phyloP scores from a whole-genome alignment of 768 basidiomycete genomes.

The Tricholoma sp. region DNA sequence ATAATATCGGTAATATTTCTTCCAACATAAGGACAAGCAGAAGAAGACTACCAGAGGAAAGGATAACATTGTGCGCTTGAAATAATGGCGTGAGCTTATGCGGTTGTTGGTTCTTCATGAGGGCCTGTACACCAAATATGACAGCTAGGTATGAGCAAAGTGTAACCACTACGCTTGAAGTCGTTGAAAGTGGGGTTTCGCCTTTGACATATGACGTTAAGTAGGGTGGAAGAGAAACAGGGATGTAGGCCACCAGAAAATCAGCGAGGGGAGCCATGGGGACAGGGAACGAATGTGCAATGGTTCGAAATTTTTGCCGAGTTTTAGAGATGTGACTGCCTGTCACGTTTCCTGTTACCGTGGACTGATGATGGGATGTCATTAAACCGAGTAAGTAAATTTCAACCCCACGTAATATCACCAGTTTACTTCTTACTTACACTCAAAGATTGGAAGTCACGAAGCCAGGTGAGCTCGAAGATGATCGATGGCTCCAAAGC shows the following conservation, averaged over 20 bases:
- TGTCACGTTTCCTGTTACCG: constrained; percentile 9
- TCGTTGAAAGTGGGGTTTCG: constrained; percentile 79
- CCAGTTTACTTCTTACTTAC: too few species aligned
- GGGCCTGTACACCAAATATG: constrained; percentile 79
- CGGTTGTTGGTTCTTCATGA: constrained; percentile 77
- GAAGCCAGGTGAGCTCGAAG: too few species aligned
- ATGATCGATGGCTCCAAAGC: too few species aligned
- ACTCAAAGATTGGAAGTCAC: too few species aligned
- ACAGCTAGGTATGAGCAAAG: constrained; percentile 80
- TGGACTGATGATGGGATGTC: not conserved
- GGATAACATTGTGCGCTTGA: constrained; percentile 85
- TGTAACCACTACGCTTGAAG: constrained; percentile 60
- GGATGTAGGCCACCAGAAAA: constrained; percentile 54
- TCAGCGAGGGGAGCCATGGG: constrained; percentile 74
- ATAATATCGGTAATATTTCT: constrained; percentile 79
- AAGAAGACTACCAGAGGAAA: constrained; percentile 79
- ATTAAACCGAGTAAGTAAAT: not conserved
- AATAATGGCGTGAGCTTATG: constrained; percentile 79
- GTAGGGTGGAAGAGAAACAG: constrained; percentile 53
- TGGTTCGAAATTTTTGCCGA: constrained; percentile 12
- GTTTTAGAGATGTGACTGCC: constrained; percentile 5
- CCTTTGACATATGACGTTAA: constrained; percentile 66
- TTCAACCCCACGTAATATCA: not conserved
- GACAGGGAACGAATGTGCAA: constrained; percentile 11
- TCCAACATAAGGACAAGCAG: constrained; percentile 88